Evolutionary conservation across 2,329 filamentous ascomycete genomes (phyloP).

Genomic region (Endocalyx cinctus): DNA sequence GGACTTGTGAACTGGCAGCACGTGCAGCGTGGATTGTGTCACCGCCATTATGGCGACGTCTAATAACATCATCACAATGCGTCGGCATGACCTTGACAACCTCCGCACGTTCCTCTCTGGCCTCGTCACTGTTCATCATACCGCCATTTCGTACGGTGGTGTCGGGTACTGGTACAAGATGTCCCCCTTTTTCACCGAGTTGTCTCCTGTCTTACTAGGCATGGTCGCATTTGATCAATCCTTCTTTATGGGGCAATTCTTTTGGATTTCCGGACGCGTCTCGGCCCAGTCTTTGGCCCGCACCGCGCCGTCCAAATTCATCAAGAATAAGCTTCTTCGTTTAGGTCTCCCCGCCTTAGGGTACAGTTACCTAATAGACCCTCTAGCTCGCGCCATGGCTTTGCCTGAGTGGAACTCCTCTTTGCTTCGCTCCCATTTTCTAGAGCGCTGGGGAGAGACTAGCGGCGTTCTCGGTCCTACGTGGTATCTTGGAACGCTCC

Average conservation of each 20-base stretch:
- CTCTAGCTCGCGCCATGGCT: slow-evolving; percentile 2
- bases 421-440: background rate
- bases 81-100: slow-evolving; percentile 15
- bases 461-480: slow-evolving; percentile 10
- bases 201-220: slow-evolving; percentile 8
- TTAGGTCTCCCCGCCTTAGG: slow-evolving; percentile 11
- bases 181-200: slow-evolving; percentile 2
- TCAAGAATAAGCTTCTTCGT: slow-evolving; percentile 10
- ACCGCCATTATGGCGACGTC: slow-evolving; percentile 7
- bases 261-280: slow-evolving; percentile 11
- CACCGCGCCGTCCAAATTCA: slow-evolving; percentile 6
- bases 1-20: too few species aligned
- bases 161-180: slow-evolving; percentile 7
- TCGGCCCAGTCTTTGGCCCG: slow-evolving; percentile 12
- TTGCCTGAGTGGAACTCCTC: too few species aligned
- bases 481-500: slow-evolving; percentile 16
- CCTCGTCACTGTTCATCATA: slow-evolving; percentile 17
- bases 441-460: slow-evolving; percentile 1
- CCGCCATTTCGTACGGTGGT: slow-evolving; percentile 14
- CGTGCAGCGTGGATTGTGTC: too few species aligned
- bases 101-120: slow-evolving; percentile 11
- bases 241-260: slow-evolving; percentile 17
- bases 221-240: slow-evolving; percentile 16
- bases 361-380: slow-evolving; percentile 8
- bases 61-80: slow-evolving; percentile 9